A percentile compares a stretch with the other conserved stretches of the same genome.
Conservation (phyloP, 768 basidiomycete genomes). For the Obba rivulosa region DNA sequence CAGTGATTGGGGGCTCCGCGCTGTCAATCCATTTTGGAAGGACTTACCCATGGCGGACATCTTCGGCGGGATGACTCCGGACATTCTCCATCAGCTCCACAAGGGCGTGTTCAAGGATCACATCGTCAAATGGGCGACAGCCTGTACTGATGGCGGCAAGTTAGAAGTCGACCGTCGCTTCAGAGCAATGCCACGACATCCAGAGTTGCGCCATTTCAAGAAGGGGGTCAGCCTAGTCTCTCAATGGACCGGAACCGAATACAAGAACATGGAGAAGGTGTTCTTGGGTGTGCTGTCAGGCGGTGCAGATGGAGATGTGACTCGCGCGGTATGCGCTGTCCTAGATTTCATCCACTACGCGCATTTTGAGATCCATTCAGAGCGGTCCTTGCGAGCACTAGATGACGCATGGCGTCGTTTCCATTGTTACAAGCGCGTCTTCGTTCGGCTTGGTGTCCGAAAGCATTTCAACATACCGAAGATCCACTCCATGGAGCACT, state of each 20-base stretch:
- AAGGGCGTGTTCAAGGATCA: slow-evolving; percentile 36
- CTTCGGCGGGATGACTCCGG: slow-evolving; percentile 28
- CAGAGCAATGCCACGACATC: slow-evolving; percentile 25
- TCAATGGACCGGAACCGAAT: slow-evolving; percentile 41
- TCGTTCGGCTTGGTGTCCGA: slow-evolving; percentile 25
- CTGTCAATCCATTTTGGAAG: slow-evolving; percentile 34
- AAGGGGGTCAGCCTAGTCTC: slow-evolving; percentile 35
- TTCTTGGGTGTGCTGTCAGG: slow-evolving; percentile 22
- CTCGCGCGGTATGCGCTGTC: slow-evolving; percentile 6
- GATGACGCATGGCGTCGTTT: slow-evolving; percentile 6
- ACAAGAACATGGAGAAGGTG: slow-evolving; percentile 27
- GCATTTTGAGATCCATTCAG: slow-evolving; percentile 11
- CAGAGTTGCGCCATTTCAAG: slow-evolving; percentile 33
- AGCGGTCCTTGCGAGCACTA: slow-evolving; percentile 7
- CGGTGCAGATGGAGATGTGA: slow-evolving; percentile 2
- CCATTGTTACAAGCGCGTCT: slow-evolving; percentile 33
- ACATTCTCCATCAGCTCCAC: slow-evolving; percentile 42
- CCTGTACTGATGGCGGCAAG: slow-evolving; percentile 6
- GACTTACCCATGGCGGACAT: slow-evolving; percentile 33
- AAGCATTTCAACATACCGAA: slow-evolving; percentile 9
- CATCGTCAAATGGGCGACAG: slow-evolving; percentile 3
- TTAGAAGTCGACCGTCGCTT: slow-evolving; percentile 34
- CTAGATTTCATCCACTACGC: slow-evolving; percentile 25
- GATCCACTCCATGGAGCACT: slow-evolving; percentile 11
- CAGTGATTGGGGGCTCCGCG: slow-evolving; percentile 8